phyloP scores from a whole-genome alignment of 305 asterid genomes.

The Fraxinus xanthoxyloides region DNA sequence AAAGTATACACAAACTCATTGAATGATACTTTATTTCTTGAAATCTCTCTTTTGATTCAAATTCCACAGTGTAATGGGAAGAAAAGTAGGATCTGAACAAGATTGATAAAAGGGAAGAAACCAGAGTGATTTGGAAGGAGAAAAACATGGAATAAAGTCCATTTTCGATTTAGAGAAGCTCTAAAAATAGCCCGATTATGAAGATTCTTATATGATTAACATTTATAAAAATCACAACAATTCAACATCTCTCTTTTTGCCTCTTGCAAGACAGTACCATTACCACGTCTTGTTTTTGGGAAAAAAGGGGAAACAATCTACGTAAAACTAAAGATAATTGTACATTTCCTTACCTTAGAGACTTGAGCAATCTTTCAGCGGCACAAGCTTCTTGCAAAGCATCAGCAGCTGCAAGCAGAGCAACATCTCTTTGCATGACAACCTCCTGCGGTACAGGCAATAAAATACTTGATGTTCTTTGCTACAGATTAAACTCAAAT shows the following conservation, averaged over 20 bases:
- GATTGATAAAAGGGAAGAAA: background rate
- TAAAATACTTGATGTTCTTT: background rate
- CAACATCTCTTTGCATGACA: conserved; percentile 53
- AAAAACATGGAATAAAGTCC: background rate
- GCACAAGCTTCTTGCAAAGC: conserved; percentile 81
- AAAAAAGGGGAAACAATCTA: background rate
- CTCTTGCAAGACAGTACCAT: background rate
- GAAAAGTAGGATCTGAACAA: background rate
- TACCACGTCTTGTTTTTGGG: background rate
- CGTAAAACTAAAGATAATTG: background rate
- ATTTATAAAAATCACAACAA: background rate
- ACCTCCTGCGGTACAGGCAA: conserved; percentile 50
- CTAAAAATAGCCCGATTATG: background rate
- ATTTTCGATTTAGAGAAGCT: background rate
- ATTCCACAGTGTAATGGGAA: background rate
- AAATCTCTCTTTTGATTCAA: background rate
- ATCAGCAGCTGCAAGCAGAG: conserved; percentile 62
- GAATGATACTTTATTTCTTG: background rate
- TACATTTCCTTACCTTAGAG: conserved; percentile 49
- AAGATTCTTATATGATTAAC: background rate
- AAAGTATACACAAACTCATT: background rate
- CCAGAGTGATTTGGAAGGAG: background rate
- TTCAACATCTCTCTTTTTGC: background rate
- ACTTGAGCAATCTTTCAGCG: conserved; percentile 72
- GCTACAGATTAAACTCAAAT: background rate